Percentiles rank a stretch among this genome's conserved stretches.
These are phyloP conservation scores for Scheffersomyces segobiensis DNA, from an alignment of 1,139 yeast genomes.

Conservation along the genomic window DNA sequence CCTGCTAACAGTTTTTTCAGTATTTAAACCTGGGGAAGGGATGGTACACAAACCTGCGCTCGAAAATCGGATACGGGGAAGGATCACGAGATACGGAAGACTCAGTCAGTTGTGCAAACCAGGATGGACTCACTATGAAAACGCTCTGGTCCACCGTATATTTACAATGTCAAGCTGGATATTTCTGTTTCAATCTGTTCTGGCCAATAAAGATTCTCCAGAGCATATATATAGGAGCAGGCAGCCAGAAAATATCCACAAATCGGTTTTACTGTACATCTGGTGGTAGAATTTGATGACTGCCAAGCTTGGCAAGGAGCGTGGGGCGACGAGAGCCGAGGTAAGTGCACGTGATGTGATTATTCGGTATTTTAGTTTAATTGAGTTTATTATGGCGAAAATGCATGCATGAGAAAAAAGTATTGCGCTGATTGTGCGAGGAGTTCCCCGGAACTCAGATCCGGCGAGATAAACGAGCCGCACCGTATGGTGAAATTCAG, in stretches of 20 bases:
- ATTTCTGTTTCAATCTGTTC: not conserved
- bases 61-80: not conserved
- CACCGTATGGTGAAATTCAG: not conserved
- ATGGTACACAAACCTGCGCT: not conserved
- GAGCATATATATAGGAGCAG: not conserved
- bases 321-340: not conserved
- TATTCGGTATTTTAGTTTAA: not conserved
- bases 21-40: not conserved
- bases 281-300: not conserved
- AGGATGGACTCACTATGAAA: not conserved
- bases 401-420: not conserved
- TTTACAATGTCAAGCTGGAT: not conserved
- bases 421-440: not conserved
- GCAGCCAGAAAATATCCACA: not conserved
- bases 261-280: not conserved
- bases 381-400: not conserved
- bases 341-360: not conserved
- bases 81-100: not conserved
- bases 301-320: not conserved
- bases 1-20: not conserved
- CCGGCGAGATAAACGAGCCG: not conserved
- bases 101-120: not conserved
- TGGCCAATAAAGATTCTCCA: not conserved
- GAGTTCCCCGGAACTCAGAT: not conserved
- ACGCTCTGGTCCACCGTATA: not conserved